A percentile compares a stretch with the other conserved stretches of the same genome.
phyloP scores from a whole-genome alignment of 148 eudicot genomes.

The Persicaria tinctoria region DNA sequence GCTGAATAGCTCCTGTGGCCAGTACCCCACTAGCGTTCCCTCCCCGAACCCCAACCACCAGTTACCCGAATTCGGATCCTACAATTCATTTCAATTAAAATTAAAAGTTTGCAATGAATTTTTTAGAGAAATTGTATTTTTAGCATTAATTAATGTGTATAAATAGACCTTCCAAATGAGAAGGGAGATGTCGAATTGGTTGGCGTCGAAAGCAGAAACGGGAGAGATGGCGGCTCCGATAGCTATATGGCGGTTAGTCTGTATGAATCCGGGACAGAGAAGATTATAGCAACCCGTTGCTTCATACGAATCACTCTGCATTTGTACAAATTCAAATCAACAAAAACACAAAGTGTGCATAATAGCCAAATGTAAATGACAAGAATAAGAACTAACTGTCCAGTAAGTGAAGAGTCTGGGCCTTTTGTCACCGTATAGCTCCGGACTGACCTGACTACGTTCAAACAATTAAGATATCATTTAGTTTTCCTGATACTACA shows the following conservation, averaged over 20 bases:
- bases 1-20: slow-evolving; percentile 87
- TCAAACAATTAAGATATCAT: slow-evolving; percentile 11
- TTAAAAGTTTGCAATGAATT: not conserved
- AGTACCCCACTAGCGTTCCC: slow-evolving; percentile 67
- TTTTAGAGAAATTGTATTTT: too few relatives aligned
- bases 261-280: slow-evolving; percentile 82
- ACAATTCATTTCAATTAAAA: not conserved
- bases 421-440: slow-evolving; percentile 96
- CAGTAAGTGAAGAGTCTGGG: slow-evolving; percentile 96
- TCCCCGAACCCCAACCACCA: slow-evolving; percentile 99
- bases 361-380: not conserved
- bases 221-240: slow-evolving; percentile 97
- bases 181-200: slow-evolving; percentile 76
- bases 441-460: slow-evolving; percentile 99
- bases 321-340: not conserved
- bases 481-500: not conserved
- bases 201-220: slow-evolving; percentile 37
- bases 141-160: not conserved
- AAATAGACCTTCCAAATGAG: slow-evolving; percentile 82
- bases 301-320: slow-evolving; percentile 87
- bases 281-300: slow-evolving; percentile 96
- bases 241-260: slow-evolving; percentile 74
- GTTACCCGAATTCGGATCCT: slow-evolving; percentile 94
- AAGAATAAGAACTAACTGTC: slow-evolving; percentile 55
- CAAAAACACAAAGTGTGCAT: not conserved